Evolutionary conservation across 495 filamentous ascomycete genomes (phyloP), one percentile per base, ranked within the genome.

Genomic region (Evernia prunastri): DNA sequence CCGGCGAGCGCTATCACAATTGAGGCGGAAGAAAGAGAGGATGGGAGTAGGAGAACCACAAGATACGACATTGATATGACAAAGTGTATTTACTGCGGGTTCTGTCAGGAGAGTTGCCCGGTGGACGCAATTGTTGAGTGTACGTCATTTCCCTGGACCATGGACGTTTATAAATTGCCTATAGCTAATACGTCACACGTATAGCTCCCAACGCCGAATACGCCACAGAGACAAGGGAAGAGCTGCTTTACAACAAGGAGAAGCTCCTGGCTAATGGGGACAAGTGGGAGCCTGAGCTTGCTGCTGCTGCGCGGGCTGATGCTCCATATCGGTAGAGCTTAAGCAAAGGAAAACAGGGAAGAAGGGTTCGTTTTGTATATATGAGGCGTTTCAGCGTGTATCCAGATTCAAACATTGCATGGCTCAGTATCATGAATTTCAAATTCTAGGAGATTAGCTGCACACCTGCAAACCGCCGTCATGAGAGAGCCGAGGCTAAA

Each of bases 51-150:
- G 72, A 84, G 94, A 71, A 98, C 94, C 56, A 96, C 93, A 59
- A 86, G 92, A 73, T 98, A 98, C 78, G 94, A 98, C 79, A 96
- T 98, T 75, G 94, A 98, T 81, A 98, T 98, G 94, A 97, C 94
- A 73, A 98, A 98, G 82, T 98, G 94, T 78, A 98, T 98, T 75
- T 98, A 97, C 83, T 98, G 94, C 74, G 94, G 94, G 18, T 95
- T 95, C 81, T 98, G 94, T 83, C 94, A 98, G 79, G 94, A 98
- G 81, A 95, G 90, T 67, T 98, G 94, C 78, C 94, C 94, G 36
- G 94, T 97, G 37, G 94, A 98, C 77, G 94, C 94, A 42, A 97
- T 98, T 75, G 94, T 98, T 51, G 92, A 96, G 77, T 89, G 82
- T 85, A 74, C 72, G 81, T 76, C 37, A 25, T 45, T 40, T 57